Base-by-base conservation (phyloP, 2,329 filamentous ascomycete genomes). In the Sporothrix variecibatus region DNA sequence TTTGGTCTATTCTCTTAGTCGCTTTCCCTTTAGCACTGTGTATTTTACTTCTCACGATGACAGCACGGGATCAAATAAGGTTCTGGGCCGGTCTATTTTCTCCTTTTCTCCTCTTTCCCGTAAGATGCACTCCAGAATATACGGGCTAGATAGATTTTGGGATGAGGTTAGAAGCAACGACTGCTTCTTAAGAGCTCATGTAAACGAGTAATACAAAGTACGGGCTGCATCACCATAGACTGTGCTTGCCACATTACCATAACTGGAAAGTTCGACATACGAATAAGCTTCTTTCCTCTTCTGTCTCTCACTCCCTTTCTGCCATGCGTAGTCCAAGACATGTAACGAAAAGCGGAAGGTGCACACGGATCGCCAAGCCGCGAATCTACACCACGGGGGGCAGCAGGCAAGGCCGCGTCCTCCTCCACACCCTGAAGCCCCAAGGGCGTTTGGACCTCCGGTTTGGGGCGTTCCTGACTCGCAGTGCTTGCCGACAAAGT, bases 51-150 rank as follows among this genome's bases (percentile, higher is more conserved):
- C 28, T 34, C 20, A 38, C 34, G 34, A 23, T 65, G 38, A 43
- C 62, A 46, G 1, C 23, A 40, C 62, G 62, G 62, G 38, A 28
- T 17, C 23, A 65, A 46, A 17, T 46, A 67, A 28, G 38, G 26
- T 46, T 72, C 71, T 72, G 71, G 71, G 23, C 56, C 56, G 26
- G 70, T 64, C 70, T 51, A 49, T 72, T 72, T 17, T 64, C 34
- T 34, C 62, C 23, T 71, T 60, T 43, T 71, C 69, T 60, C 38
- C 26, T 53, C 12, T 58, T 12, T 11, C 2, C 11, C 28, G 17
- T 38, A 58, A 51, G 31, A 58, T 40, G 7, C 17, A 17, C 12
- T 11, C 23, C 4, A 43, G n/a, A 53, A 71, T 20, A 58, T 51
- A 67, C 17, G 43, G 43, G 43, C 23, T 46, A 28, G n/a, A 67